These are phyloP conservation scores for Sclerotinia borealis DNA, from an alignment of 2,329 filamentous ascomycete genomes.

Conservation along the genomic window DNA sequence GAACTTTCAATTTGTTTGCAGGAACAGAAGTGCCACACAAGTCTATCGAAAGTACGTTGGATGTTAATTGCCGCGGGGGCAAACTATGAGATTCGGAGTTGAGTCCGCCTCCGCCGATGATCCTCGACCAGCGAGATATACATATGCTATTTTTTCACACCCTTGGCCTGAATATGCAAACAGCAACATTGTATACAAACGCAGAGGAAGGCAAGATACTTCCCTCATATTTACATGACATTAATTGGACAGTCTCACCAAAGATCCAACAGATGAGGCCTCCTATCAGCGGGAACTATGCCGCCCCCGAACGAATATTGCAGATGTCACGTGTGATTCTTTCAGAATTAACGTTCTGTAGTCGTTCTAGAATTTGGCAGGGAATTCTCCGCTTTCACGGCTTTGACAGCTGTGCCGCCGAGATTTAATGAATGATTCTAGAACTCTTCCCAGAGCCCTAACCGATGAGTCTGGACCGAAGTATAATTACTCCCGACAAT, in stretches of 20 bases:
- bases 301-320: not conserved
- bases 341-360: not conserved
- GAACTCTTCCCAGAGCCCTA: not conserved
- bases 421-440: not conserved
- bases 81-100: not conserved
- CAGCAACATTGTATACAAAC: not conserved
- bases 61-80: not conserved
- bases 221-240: not conserved
- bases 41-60: not conserved
- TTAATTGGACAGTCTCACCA: not conserved
- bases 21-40: not conserved
- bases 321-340: not conserved
- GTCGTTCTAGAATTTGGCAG: not conserved
- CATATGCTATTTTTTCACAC: not conserved
- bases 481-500: not conserved
- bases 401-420: not conserved
- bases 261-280: not conserved
- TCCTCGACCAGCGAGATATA: too few species aligned
- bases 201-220: too few species aligned
- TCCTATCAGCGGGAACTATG: not conserved
- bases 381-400: not conserved
- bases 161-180: not conserved
- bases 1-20: not conserved
- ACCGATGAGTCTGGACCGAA: not conserved
- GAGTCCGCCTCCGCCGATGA: not conserved